Base-by-base conservation (phyloP, 345 rosid genomes). In the Melaleuca alternifolia region DNA sequence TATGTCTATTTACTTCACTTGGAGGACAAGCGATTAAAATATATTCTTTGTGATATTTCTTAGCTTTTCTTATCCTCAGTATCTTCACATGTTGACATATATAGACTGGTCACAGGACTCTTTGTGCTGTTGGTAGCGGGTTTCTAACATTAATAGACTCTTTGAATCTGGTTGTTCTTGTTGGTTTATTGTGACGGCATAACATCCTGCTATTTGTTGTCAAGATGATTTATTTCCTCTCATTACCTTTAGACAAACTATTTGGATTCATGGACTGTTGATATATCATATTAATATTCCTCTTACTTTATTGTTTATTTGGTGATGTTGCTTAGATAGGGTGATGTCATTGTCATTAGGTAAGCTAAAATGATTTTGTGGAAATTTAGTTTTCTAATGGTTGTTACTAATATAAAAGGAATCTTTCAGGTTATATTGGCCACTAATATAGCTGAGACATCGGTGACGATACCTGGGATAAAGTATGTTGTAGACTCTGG, bases 371-470 rank as follows among this genome's bases (percentile, higher is more conserved):
- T 83, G 11, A 18, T 83, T 83, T 53, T 23, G 41, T 83, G 54
- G 57, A 83, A 28, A 83, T 71, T 33, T 71, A 33, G 33, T 33
- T 71, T 33, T 10, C 24, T 33, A 33, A 18, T 71, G 24, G 37
- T 71, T 71, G 37, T 71, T 33, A 71, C 79, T 71, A 33, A 71
- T 71, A 71, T 71, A 41, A 71, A 33, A 1, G 46, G 11, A 71
- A 46, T 33, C 48, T 71, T 71, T 71, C 86, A 97, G 97, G 98
- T 96, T 85, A 92, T 97, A 86, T 87, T 97, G 94, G 95, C 97
- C n/a, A 96, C 99, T 85, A 97, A 96, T 92, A 95, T 97, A 89
- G 99, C 99, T 0, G 99, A 97, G 93, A 97, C 99, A 87, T 97
- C 98, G 1, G 95, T 97, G 85, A 95, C 98, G 62, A 95, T 97